These are phyloP conservation scores for Aeschynomene evenia DNA, from an alignment of 306 rosid species.

Conservation along the genomic window DNA sequence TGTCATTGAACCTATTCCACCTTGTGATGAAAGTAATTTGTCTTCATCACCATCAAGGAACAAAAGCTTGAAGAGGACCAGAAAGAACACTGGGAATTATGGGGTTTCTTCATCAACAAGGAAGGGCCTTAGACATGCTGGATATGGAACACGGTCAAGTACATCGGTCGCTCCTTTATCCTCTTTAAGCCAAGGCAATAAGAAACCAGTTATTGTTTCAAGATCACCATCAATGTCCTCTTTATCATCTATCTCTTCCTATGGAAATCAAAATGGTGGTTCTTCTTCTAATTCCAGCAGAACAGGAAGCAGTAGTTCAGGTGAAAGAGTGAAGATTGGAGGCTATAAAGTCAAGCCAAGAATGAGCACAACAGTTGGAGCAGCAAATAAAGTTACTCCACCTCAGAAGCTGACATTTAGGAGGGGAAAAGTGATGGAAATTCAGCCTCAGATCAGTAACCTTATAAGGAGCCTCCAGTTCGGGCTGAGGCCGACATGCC, in stretches of 20 bases:
- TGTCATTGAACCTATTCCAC: constrained; percentile 38
- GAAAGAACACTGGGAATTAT: constrained; percentile 28
- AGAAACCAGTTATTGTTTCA: constrained; percentile 25
- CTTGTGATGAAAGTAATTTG: constrained; percentile 28
- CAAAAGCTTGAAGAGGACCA: constrained; percentile 37
- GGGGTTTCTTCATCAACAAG: constrained; percentile 36
- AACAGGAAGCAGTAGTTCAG: constrained; percentile 13
- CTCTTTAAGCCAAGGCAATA: constrained; percentile 33
- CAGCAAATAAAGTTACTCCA: constrained; percentile 38
- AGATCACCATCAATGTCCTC: constrained; percentile 22
- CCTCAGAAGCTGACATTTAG: constrained; percentile 55
- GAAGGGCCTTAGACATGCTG: constrained; percentile 42
- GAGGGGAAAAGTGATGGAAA: constrained; percentile 66
- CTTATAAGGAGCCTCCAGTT: constrained; percentile 70
- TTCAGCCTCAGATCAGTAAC: constrained; percentile 49
- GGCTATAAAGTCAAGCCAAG: constrained; percentile 40
- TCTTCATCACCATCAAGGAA: constrained; percentile 29
- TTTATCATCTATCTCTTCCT: constrained; percentile 27
- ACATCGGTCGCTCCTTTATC: constrained; percentile 3
- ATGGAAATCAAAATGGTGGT: constrained; percentile 35
- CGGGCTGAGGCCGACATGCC: constrained; percentile 50
- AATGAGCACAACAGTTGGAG: constrained; percentile 31
- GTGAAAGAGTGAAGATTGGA: constrained; percentile 39
- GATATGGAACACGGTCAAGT: constrained; percentile 26
- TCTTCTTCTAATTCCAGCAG: constrained; percentile 26